Base-by-base conservation (phyloP, 1,284 basidiomycete species). In the Melampsora americana region DNA sequence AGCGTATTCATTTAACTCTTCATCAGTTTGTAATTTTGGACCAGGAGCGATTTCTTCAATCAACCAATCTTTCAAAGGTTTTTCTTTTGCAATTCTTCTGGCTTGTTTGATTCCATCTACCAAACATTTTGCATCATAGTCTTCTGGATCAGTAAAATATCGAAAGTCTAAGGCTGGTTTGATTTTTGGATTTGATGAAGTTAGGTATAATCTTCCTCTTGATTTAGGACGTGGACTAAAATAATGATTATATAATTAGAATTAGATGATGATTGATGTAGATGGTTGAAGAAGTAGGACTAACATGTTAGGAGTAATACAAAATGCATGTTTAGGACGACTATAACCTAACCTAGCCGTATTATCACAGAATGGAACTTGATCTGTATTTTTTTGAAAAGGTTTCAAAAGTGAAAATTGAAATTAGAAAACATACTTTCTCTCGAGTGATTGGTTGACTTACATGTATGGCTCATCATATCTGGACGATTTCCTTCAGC, bases 31-130 rank as follows among this genome's bases (percentile, higher is more conserved):
- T 39, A 82, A 78, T n/a, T 68, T 59, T 44, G 83, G 81, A 11
- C 83, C 83, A 1, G 83, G 83, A 3, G 83, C 83, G 7, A 83
- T 77, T 69, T 83, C 83, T 70, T 71, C 67, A 9, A 83, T 77
- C 3, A 83, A 78, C 71, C 83, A 82, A 69, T 81, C 77, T 59
- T 80, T 80, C 79, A 87, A 84, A 0, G 86, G 86, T 60, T 84
- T 82, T 9, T 83, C 83, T 16, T 85, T 77, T 0, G 83, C 82
- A 50, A 88, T 81, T 61, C 81, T 83, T 23, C 86, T 81, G 4
- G 83, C 83, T 78, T 85, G 86, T 78, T 88, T 88, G 78, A 87
- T 81, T 28, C 84, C 83, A 79, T 88, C 86, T 28, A 87, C 81
- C 68, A 87, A 79, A 14, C 86, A 79, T 44, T 82, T 79, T 80